Evolutionary conservation across 176 grass and related monocot genomes (phyloP).

Genomic region (Coix lacrymajobi): DNA sequence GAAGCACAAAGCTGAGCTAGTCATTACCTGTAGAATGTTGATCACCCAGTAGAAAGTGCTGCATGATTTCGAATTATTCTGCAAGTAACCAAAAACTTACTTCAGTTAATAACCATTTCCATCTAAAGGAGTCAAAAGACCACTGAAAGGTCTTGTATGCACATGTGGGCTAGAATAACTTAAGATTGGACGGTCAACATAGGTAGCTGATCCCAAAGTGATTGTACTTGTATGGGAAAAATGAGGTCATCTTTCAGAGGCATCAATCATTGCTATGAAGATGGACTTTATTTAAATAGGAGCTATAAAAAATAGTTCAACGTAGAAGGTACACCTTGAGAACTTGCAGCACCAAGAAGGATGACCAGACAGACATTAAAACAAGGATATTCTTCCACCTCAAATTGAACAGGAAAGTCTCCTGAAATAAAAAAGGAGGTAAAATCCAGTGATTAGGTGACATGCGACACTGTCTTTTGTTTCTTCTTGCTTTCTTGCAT

Average conservation of each 20-base stretch:
- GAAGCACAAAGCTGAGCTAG: not conserved
- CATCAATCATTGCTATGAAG: not conserved
- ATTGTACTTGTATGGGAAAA: not conserved
- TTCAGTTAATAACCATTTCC: conserved; percentile 5
- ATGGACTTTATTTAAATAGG: not conserved
- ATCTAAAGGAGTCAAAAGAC: not conserved
- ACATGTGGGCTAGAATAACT: not conserved
- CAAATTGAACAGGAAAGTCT: conserved; percentile 71
- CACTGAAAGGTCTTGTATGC: not conserved
- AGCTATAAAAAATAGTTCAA: not conserved
- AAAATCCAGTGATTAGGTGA: not conserved
- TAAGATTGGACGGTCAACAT: not conserved
- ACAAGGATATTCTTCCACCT: conserved; percentile 80
- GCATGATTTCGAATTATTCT: conserved; percentile 75
- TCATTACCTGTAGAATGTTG: conserved; percentile 73
- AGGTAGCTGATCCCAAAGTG: not conserved
- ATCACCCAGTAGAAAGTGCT: conserved; percentile 79
- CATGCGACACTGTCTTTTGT: not conserved
- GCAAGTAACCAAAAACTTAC: not conserved
- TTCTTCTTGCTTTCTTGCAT: conserved; percentile 12
- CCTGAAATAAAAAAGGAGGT: conserved; percentile 32
- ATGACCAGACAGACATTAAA: conserved; percentile 64
- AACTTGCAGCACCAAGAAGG: conserved; percentile 75
- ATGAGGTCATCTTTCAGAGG: not conserved
- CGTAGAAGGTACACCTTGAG: conserved; percentile 55